Evolutionary conservation across 768 basidiomycete genomes (phyloP), one percentile per base, ranked within the genome.

Genomic region (Lactifluus hygrophoroides): DNA sequence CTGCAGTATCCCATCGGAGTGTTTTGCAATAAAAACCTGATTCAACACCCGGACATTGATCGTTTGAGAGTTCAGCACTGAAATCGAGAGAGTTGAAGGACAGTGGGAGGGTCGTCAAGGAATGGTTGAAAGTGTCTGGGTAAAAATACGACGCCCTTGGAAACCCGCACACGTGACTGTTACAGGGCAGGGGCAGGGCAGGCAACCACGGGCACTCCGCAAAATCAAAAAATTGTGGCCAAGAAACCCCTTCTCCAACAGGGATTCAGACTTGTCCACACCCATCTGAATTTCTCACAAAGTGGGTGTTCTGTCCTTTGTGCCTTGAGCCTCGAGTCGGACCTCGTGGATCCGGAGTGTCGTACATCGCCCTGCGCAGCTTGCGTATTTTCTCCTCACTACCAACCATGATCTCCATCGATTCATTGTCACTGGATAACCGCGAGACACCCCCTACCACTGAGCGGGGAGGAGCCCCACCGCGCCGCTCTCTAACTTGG

Each of bases 401-500:
- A 28, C 42, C 10, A 14, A 27, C 42, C 21, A 59, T 59, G 58
- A 50, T 59, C 19, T 54, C 47, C 42, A 34, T 49, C 42, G 42
- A 59, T 19, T 54, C 46, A 38, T 42, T 59, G 11, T 54, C 52
- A 2, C 28, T 47, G 9, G 58, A 43, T 10, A 34, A 37, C 23
- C 37, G 46, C 32, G 58, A 59, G 25, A 50, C 47, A 1, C 21
- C 53, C 8, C 43, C 42, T 17, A 17, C 30, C 13, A n/a, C 54
- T 17, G 59, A 60, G 28, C 17, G 54, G 14, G 43, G 14, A 21
- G 43, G 14, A 21, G 27, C 35, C 27, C 47, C 54, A 1, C 42
- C 44, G 11, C 59, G 49, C 11, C 59, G 59, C 43, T 60, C 49
- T 17, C 54, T 56, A 11, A 56, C 59, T 32, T 60, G 59, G 59